Percentiles rank a stretch among this genome's conserved stretches.
These are phyloP conservation scores for Amborella trichopoda DNA, from an alignment of 164 flowering plant species.

Conservation along the genomic window DNA sequence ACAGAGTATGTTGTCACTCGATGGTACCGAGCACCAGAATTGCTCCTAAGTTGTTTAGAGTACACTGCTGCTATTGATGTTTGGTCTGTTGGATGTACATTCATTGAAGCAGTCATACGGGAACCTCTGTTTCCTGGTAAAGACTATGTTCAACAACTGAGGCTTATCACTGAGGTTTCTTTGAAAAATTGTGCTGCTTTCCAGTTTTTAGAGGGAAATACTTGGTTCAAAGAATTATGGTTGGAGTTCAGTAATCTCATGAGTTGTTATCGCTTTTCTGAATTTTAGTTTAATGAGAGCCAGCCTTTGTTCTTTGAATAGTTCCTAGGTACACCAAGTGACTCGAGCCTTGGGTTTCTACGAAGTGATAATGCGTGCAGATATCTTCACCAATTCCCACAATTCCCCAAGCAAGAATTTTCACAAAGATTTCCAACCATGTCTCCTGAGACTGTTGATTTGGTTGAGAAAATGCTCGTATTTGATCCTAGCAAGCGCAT, in stretches of 20 bases:
- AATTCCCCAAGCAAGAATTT: background rate
- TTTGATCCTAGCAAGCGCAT: conserved; percentile 48
- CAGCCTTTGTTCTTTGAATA: too few relatives aligned
- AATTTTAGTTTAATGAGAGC: too few relatives aligned
- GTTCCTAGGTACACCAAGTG: background rate
- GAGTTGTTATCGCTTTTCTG: too few relatives aligned
- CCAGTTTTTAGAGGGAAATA: conserved; percentile 54
- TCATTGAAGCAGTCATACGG: conserved; percentile 84
- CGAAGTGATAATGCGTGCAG: background rate
- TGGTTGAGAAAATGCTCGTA: conserved; percentile 29
- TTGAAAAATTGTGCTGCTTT: conserved; percentile 50
- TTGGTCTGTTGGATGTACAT: conserved; percentile 97
- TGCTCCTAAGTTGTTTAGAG: conserved; percentile 86
- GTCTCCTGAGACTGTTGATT: background rate
- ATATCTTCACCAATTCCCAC: background rate
- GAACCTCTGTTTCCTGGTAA: conserved; percentile 88
- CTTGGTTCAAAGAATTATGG: conserved; percentile 26
- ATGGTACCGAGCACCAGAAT: conserved; percentile 96
- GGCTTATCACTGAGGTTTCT: conserved; percentile 51
- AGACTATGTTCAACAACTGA: conserved; percentile 86
- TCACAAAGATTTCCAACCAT: background rate
- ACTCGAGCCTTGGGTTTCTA: background rate
- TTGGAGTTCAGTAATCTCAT: too few relatives aligned
- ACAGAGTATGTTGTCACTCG: conserved; percentile 96
- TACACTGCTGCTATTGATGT: conserved; percentile 91